These are phyloP conservation scores for Anacardium occidentale DNA, from an alignment of 345 rosid species.

Conservation along the genomic window DNA sequence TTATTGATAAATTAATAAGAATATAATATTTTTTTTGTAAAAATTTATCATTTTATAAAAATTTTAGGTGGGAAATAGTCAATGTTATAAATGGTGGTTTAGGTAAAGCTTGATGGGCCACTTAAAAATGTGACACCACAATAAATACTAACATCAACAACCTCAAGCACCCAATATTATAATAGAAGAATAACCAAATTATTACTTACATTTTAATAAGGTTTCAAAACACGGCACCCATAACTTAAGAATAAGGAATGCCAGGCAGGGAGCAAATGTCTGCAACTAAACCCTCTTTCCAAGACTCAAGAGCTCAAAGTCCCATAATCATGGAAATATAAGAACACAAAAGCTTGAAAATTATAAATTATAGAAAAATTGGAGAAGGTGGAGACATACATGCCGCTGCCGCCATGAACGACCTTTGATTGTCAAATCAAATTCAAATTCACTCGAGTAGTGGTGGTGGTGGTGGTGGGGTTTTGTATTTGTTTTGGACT, in stretches of 20 bases:
- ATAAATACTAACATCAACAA: too few relatives aligned
- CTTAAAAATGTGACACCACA: neutral
- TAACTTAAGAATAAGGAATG: too few relatives aligned
- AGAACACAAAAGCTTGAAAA: neutral
- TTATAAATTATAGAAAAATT: neutral
- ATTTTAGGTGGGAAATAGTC: too few relatives aligned
- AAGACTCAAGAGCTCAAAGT: neutral
- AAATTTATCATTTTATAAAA: too few relatives aligned
- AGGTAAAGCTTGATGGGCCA: neutral
- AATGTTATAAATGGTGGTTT: too few relatives aligned
- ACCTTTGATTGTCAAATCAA: neutral
- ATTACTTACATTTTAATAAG: too few relatives aligned
- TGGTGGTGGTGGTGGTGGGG: slow-evolving; percentile 7
- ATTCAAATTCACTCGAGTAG: neutral
- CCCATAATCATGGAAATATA: neutral
- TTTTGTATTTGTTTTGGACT: neutral
- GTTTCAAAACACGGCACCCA: too few relatives aligned
- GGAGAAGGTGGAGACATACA: neutral
- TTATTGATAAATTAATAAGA: too few relatives aligned
- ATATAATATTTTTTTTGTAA: too few relatives aligned
- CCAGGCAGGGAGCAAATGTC: neutral
- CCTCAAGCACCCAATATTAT: too few relatives aligned
- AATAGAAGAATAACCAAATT: too few relatives aligned
- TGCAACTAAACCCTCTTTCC: neutral
- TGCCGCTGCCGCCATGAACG: slow-evolving; percentile 12